Evolutionary conservation across 2,329 filamentous ascomycete genomes (phyloP), one percentile per base, ranked within the genome.

Genomic region (Tricladium varicosporioides): DNA sequence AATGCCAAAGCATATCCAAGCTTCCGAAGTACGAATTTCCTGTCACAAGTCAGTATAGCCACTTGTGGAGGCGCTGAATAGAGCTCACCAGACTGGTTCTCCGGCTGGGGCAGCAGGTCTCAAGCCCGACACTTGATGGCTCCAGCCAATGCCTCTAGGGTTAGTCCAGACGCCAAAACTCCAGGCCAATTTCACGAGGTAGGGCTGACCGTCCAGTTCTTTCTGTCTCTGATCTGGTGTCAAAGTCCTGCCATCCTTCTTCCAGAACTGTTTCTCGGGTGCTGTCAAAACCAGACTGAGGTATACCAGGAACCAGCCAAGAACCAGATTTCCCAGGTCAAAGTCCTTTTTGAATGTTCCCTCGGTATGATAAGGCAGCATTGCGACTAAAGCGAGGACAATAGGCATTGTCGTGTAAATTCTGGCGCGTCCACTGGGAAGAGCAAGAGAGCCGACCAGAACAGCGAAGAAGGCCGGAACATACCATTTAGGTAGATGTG

Each of bases 321-420:
- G 45, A 5, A 48, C 45, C 45, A 48, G n/a, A n/a, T 48, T 48
- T 48, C 45, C 45, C 45, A 48, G 45, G 27, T 48, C 45, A 22
- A 48, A 48, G 15, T 48, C 45, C 14, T 48, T 48, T 16, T 48
- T 48, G 45, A 48, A 48, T 16, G 15, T 19, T 16, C 45, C 45
- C 27, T 48, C 45, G 45, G 45, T 48, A 14, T 48, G 45, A 22
- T 48, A 48, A 8, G 45, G 45, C 19, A 48, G 7, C 45, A 48
- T 48, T 8, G 45, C 45, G 10, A 16, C 18, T 16, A 48, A 19
- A 2, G 16, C 45, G 45, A 48, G 45, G 13, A 48, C 45, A 22
- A 48, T 48, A 10, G 45, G 45, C 16, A 48, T 16, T 7, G 45
- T 48, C 15, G 45, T 19, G 45, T 48, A 48, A n/a, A 48, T 48